Base-by-base conservation (phyloP, 2,329 filamentous ascomycete species). In the Exophiala sp. region DNA sequence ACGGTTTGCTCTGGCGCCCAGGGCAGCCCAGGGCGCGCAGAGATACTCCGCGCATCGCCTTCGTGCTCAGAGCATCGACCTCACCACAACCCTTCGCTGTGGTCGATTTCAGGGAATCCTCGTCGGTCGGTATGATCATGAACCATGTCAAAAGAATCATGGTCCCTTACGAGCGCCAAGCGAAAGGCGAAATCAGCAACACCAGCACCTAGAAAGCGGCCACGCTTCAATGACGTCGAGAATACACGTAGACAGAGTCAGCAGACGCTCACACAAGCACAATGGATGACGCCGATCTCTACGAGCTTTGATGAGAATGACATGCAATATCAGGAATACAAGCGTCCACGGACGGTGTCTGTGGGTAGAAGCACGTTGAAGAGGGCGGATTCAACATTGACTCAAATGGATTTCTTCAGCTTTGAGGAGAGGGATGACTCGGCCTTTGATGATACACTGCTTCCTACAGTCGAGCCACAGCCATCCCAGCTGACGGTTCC, bases 371-470 rank as follows among this genome's bases (percentile, higher is more conserved):
- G 24, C 16, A 43, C 40, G 9, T 16, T 52, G 34, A 55, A 49
- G 41, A 62, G 60, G 43, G 50, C 50, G 39, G 38, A 62, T 34
- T 60, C 61, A n/a, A 64, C 62, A 2, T 51, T 64, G 43, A 64
- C 62, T 3, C 62, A 64, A 39, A 64, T 64, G 61, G 60, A 61
- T 35, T 64, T 62, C 40, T 63, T 64, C 47, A 49, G 32, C 29
- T 39, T 41, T 43, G 10, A 33, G 18, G 40, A 49, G 16, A 24
- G 12, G 14, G 36, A 56, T 20, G n/a, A 54, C n/a, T 14, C 52
- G 8, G 50, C 48, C 1, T 14, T 57, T 14, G 48, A 58, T 33
- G 52, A 55, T 40, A 45, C 29, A 12, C 41, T 50, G 44, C 24
- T 53, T n/a, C 40, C 36, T 18, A 18, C 47, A 24, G 5, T 24